Conservation (phyloP, 768 basidiomycete species). For the Tylopilus intermedius region DNA sequence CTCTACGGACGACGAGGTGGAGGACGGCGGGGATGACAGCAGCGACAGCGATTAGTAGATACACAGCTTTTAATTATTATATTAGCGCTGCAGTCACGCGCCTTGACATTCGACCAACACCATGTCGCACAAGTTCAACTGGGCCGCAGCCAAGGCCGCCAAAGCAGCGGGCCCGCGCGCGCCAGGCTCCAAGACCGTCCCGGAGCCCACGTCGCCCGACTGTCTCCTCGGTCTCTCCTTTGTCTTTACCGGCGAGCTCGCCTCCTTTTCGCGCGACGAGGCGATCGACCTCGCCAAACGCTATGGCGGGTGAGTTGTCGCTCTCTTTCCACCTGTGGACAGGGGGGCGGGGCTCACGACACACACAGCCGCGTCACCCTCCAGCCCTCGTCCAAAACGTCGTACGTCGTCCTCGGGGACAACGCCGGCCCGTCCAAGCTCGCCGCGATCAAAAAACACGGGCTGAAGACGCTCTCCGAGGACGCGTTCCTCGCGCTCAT, state of each 20-base stretch:
- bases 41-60: conserved; percentile 25
- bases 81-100: no score
- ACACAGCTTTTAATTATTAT: no score
- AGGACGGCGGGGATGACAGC: conserved; percentile 22
- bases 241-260: conserved; percentile 93
- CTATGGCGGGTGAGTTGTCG: conserved; percentile 71
- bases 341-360: background rate
- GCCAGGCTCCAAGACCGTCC: conserved; percentile 55
- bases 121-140: conserved; percentile 30
- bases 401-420: conserved; percentile 82
- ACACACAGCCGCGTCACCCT: conserved; percentile 70
- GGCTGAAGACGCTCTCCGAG: conserved; percentile 71
- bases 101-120: conserved; percentile 2
- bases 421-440: conserved; percentile 88
- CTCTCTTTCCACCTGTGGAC: background rate
- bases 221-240: conserved; percentile 84
- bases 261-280: conserved; percentile 83
- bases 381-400: conserved; percentile 86
- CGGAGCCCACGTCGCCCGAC: conserved; percentile 69
- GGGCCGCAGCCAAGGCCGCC: conserved; percentile 54
- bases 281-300: conserved; percentile 86
- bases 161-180: conserved; percentile 55
- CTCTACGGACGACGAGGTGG: conserved; percentile 26
- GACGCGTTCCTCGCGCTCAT: conserved; percentile 86
- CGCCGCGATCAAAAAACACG: conserved; percentile 78